Evolutionary conservation across 192 early-diverging fungal genomes (phyloP), one percentile per base, ranked within the genome.

Genomic region (Funneliformis geosporum): DNA sequence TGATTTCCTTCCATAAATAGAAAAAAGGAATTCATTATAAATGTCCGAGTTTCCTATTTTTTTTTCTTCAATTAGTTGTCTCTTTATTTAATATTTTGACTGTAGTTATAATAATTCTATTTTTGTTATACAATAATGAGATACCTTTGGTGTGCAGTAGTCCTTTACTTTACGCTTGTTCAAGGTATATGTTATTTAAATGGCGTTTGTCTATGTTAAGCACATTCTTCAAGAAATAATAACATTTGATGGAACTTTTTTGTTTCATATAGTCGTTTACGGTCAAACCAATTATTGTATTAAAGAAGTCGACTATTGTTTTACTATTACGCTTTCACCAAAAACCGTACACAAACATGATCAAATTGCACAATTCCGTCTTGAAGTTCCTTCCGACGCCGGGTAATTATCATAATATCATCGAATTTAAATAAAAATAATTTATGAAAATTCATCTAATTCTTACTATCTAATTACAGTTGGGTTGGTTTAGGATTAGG

Each of bases 401-500:
- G 77, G 77, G 77, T 79, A 78, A 78, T 42, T 42, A 39, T 40
- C 18, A 8, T 66, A n/a, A n/a, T n/a, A n/a, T n/a, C 3, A 43
- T 47, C 28, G n/a, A 42, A 44, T 64, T 42, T 3, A 39, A n/a
- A 70, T n/a, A n/a, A 40, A 11, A 18, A 2, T 75, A 11, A 25
- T 10, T 61, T 42, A 4, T 14, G 21, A 21, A 1, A 14, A 76
- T 50, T 43, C 39, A 12, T 59, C 60, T 16, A 16, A 42, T 75
- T 40, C 3, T 62, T 70, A 60, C 25, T 59, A 18, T 4, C 21
- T n/a, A 46, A 16, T 42, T 40, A 8, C 39, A 79, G 77, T n/a
- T 79, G 77, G 77, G 23, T 70, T 7, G 77, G 40, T 11, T 14
- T 79, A 59, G 77, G 77, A 16, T 11, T 79, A 40, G 77, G 77